These are phyloP conservation scores for Prasinococcaceae sp. DNA, from an alignment of 139 green algal genomes.

Conservation along the genomic window DNA sequence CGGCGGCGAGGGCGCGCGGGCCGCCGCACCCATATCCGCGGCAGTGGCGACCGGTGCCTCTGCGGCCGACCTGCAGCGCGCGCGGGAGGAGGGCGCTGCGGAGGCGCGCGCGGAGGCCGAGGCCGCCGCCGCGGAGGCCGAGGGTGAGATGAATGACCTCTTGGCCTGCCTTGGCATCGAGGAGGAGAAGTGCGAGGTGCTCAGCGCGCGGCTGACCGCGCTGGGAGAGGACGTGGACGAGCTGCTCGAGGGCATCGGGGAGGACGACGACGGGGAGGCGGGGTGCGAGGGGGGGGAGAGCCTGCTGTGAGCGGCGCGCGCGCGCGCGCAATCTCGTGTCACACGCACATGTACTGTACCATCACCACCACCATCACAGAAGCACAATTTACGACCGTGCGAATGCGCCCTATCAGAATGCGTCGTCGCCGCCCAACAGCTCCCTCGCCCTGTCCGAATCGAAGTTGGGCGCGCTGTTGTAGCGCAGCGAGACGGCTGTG, in stretches of 20 bases:
- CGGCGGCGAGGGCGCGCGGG: conserved; percentile 6
- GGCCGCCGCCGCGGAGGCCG: conserved; percentile 35
- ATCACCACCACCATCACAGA: too few species aligned
- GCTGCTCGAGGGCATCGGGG: too few species aligned
- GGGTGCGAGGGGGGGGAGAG: too few species aligned
- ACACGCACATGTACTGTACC: too few species aligned
- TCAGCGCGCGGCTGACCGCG: conserved; percentile 32
- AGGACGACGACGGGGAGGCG: too few species aligned
- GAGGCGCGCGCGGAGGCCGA: conserved; percentile 21
- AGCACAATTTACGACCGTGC: too few species aligned
- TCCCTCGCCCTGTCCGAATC: too few species aligned
- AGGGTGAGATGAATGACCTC: conserved; percentile 60
- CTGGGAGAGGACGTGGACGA: conserved; percentile 49
- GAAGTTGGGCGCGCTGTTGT: too few species aligned
- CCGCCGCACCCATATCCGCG: conserved; percentile 6
- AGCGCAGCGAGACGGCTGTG: conserved; percentile 1
- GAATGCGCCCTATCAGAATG: too few species aligned
- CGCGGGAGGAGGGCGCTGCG: conserved; percentile 4
- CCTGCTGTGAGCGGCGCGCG: too few species aligned
- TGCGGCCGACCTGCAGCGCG: background rate
- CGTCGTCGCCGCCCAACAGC: too few species aligned
- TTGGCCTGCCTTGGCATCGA: conserved; percentile 71
- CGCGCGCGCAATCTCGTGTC: too few species aligned
- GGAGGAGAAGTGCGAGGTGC: conserved; percentile 23
- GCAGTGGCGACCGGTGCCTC: background rate